Conservation (phyloP, 2,329 filamentous ascomycete genomes). For the Chrysosphaeria jannelii region DNA sequence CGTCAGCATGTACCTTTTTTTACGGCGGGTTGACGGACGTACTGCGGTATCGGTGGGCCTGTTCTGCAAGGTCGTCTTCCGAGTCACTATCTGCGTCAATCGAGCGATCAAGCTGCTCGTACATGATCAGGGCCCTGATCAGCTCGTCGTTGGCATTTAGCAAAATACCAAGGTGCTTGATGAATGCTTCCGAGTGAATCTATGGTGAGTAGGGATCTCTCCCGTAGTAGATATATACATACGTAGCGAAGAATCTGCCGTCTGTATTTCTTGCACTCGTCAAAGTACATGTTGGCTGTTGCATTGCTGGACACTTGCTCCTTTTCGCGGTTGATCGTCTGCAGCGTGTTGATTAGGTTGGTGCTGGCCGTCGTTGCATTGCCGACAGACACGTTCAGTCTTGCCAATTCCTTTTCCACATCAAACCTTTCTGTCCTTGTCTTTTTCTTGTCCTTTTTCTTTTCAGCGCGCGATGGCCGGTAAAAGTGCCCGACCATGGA, state of each 20-base stretch:
- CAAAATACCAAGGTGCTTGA: constrained; percentile 65
- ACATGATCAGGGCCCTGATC: constrained; percentile 78
- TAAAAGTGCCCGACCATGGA: too few species aligned
- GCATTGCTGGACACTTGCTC: constrained; percentile 68
- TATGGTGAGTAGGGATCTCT: too few species aligned
- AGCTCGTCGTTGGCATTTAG: constrained; percentile 89
- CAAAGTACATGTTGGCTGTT: constrained; percentile 46
- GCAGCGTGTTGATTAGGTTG: constrained; percentile 62
- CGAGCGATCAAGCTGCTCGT: constrained; percentile 71
- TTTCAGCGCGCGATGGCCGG: constrained; percentile 8
- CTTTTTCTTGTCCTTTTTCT: constrained; percentile 18
- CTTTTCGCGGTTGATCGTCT: constrained; percentile 68
- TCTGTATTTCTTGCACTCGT: constrained; percentile 59
- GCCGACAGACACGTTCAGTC: constrained; percentile 69
- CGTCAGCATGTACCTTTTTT: neutral
- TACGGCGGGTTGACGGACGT: constrained; percentile 6
- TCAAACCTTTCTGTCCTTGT: constrained; percentile 42
- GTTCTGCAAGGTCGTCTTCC: constrained; percentile 34
- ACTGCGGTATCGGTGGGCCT: constrained; percentile 34
- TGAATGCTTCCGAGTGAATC: constrained; percentile 81
- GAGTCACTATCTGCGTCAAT: constrained; percentile 48
- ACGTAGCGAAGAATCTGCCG: constrained; percentile 64
- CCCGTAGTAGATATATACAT: constrained; percentile 9
- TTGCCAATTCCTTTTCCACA: constrained; percentile 60
- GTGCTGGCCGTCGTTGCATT: constrained; percentile 74